A percentile compares a stretch with the other conserved stretches of the same genome.
Conservation (phyloP, 495 filamentous ascomycete species). For the Penicillium longicatenatum region DNA sequence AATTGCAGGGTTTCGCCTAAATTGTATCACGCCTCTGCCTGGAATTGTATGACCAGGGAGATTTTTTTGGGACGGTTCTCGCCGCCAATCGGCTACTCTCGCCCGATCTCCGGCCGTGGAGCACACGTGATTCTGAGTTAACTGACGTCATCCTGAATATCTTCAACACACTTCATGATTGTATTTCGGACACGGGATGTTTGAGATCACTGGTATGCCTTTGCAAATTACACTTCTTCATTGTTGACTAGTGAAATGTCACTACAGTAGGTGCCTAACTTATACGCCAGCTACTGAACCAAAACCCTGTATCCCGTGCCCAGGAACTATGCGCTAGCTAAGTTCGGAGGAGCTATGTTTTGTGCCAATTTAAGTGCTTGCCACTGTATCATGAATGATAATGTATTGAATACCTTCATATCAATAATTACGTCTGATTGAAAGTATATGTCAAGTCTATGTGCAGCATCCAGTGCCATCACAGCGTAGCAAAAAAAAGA, state of each 20-base stretch:
- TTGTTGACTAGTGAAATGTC: too few relatives aligned
- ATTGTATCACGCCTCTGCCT: constrained; percentile 20
- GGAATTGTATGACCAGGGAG: constrained; percentile 23
- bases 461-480: constrained; percentile 31
- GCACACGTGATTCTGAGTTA: constrained; percentile 16
- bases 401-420: background rate
- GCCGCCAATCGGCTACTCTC: constrained; percentile 31
- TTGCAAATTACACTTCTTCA: too few relatives aligned
- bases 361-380: too few relatives aligned
- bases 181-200: too few relatives aligned
- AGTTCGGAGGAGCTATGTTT: too few relatives aligned
- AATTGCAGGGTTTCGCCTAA: background rate
- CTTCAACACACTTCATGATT: too few relatives aligned
- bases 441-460: constrained; percentile 23
- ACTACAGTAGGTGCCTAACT: too few relatives aligned
- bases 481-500: constrained; percentile 14
- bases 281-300: too few relatives aligned
- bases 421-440: constrained; percentile 23
- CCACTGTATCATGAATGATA: too few relatives aligned
- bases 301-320: too few relatives aligned
- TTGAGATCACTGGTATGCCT: too few relatives aligned
- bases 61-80: constrained; percentile 29
- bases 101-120: constrained; percentile 21
- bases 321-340: too few relatives aligned
- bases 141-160: constrained; percentile 12